phyloP scores from a whole-genome alignment of 208 protist genomes.

The Leishmania major region DNA sequence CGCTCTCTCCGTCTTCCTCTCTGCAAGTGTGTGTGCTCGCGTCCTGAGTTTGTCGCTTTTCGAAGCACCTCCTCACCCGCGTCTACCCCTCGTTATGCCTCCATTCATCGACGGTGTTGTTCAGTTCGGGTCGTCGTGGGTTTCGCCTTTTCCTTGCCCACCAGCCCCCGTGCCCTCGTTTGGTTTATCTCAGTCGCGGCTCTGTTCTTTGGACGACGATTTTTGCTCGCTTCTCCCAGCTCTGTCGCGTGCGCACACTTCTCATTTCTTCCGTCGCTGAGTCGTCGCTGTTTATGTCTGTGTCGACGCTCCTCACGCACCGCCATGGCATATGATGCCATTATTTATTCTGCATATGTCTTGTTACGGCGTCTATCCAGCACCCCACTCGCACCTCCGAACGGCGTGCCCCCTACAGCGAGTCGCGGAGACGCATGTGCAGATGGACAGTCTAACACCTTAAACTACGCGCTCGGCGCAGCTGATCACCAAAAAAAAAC shows the following conservation, averaged over 20 bases:
- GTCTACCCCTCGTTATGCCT: not conserved
- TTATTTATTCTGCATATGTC: not conserved
- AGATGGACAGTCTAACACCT: not conserved
- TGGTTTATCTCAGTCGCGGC: not conserved
- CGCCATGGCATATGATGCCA: not conserved
- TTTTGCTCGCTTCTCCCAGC: not conserved
- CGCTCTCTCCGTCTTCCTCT: not conserved
- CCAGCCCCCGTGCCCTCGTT: not conserved
- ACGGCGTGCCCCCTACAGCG: not conserved
- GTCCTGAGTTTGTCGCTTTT: not conserved
- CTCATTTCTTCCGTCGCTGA: not conserved
- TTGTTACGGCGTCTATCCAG: not conserved
- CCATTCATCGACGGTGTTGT: not conserved
- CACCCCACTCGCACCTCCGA: not conserved
- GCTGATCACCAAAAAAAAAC: not conserved
- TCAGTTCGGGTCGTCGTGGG: not conserved
- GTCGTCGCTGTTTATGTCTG: not conserved
- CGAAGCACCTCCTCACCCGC: not conserved
- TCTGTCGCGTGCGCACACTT: not conserved
- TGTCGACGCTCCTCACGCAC: not conserved
- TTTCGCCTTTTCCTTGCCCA: not conserved
- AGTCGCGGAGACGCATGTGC: not conserved
- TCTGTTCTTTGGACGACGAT: not conserved
- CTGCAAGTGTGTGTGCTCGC: not conserved
- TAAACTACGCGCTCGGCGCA: not conserved